These are phyloP conservation scores for Ganoderma leucocontextum DNA, from an alignment of 1,284 basidiomycete genomes.

Conservation along the genomic window DNA sequence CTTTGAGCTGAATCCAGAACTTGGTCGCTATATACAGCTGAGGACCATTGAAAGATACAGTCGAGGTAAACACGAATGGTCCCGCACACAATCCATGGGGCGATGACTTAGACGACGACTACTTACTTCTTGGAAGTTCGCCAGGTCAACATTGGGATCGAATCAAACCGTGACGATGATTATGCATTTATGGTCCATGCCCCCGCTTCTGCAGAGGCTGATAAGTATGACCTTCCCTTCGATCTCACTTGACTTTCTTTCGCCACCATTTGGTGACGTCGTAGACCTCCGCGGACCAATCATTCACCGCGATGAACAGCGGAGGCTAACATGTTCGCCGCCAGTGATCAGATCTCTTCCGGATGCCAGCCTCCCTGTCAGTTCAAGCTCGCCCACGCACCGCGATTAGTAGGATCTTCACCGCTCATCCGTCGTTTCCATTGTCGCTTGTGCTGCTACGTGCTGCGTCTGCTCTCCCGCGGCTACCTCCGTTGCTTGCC, in stretches of 20 bases:
- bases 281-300: neutral
- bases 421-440: neutral
- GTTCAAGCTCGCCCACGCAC: neutral
- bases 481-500: neutral
- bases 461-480: neutral
- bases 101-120: neutral
- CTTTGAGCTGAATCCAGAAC: neutral
- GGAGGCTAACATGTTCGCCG: neutral
- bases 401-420: neutral
- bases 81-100: neutral
- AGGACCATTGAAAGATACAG: neutral
- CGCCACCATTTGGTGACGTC: neutral
- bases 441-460: neutral
- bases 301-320: neutral
- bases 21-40: neutral
- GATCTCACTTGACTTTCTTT: neutral
- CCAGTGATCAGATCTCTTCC: neutral
- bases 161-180: neutral
- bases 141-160: neutral
- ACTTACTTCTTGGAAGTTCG: neutral
- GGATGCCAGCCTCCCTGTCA: neutral
- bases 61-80: neutral
- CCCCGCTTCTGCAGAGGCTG: neutral
- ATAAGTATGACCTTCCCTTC: neutral
- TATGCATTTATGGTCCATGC: neutral